A percentile compares a stretch with the other conserved stretches of the same genome.
phyloP scores from a whole-genome alignment of 2,329 filamentous ascomycete species.

The Diaporthe helianthi region DNA sequence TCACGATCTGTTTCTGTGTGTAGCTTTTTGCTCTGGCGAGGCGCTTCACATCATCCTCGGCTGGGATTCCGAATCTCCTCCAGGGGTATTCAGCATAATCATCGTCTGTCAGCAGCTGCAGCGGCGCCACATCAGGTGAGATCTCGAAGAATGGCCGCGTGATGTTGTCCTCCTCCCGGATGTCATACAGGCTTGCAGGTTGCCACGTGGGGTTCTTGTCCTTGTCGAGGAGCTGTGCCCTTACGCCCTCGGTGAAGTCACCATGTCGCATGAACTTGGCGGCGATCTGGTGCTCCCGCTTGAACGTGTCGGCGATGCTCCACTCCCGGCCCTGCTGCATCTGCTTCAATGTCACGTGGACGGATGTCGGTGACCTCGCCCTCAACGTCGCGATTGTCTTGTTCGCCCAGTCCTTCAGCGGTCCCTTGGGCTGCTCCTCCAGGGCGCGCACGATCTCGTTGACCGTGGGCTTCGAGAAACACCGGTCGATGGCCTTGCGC shows the following conservation, averaged over 20 bases:
- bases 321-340: slow-evolving; percentile 76
- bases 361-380: slow-evolving; percentile 82
- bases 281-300: slow-evolving; percentile 84
- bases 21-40: slow-evolving; percentile 50
- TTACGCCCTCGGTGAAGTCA: slow-evolving; percentile 94
- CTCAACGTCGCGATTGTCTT: slow-evolving; percentile 78
- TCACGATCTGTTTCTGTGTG: slow-evolving; percentile 65
- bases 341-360: slow-evolving; percentile 84
- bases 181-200: slow-evolving; percentile 74
- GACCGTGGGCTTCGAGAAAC: slow-evolving; percentile 73
- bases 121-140: slow-evolving; percentile 49
- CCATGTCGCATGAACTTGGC: slow-evolving; percentile 86
- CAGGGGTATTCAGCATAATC: slow-evolving; percentile 80
- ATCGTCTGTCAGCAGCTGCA: slow-evolving; percentile 67
- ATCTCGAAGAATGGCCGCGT: slow-evolving; percentile 73
- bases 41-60: slow-evolving; percentile 65
- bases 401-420: slow-evolving; percentile 75
- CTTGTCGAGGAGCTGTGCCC: slow-evolving; percentile 77
- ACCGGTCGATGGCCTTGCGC: slow-evolving; percentile 83
- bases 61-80: slow-evolving; percentile 72
- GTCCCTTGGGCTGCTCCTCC: slow-evolving; percentile 55
- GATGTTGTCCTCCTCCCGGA: slow-evolving; percentile 62
- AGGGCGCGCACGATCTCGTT: slow-evolving; percentile 75
- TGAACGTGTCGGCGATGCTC: slow-evolving; percentile 85
- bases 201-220: slow-evolving; percentile 73